Conservation (phyloP, 1,139 yeast genomes). For the Wickerhamomyces sp. region DNA sequence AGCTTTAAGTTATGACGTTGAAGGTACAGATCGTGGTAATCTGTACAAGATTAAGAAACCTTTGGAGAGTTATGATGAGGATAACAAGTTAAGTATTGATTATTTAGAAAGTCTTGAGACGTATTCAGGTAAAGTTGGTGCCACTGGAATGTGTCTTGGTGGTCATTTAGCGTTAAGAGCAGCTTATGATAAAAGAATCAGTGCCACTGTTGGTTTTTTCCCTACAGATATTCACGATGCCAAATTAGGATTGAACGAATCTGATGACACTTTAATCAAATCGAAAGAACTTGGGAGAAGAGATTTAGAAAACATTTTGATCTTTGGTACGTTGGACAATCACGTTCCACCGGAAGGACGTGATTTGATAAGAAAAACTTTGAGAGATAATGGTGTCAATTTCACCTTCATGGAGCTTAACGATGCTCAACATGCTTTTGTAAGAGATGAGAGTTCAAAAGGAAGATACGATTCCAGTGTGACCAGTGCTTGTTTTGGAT, state of each 20-base stretch:
- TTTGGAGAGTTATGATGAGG: conserved; percentile 71
- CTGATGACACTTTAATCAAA: conserved; percentile 61
- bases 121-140: conserved; percentile 71
- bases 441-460: conserved; percentile 72
- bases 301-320: conserved; percentile 51
- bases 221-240: conserved; percentile 71
- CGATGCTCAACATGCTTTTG: conserved; percentile 81
- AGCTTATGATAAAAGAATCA: conserved; percentile 58
- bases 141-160: conserved; percentile 86
- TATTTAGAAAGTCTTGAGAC: conserved; percentile 52
- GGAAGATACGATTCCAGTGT: conserved; percentile 78
- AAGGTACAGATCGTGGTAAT: conserved; percentile 77
- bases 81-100: conserved; percentile 58
- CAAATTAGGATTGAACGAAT: conserved; percentile 46
- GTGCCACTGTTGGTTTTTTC: conserved; percentile 71
- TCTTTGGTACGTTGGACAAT: conserved; percentile 75
- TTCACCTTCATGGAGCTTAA: conserved; percentile 71
- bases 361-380: conserved; percentile 59
- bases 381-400: conserved; percentile 54
- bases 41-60: conserved; percentile 62
- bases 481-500: conserved; percentile 61
- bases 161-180: conserved; percentile 80
- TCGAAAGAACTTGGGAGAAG: conserved; percentile 45
- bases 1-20: conserved; percentile 62
- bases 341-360: conserved; percentile 80